Conservation (phyloP, 768 basidiomycete species). For the Hypsizygus marmoreus region DNA sequence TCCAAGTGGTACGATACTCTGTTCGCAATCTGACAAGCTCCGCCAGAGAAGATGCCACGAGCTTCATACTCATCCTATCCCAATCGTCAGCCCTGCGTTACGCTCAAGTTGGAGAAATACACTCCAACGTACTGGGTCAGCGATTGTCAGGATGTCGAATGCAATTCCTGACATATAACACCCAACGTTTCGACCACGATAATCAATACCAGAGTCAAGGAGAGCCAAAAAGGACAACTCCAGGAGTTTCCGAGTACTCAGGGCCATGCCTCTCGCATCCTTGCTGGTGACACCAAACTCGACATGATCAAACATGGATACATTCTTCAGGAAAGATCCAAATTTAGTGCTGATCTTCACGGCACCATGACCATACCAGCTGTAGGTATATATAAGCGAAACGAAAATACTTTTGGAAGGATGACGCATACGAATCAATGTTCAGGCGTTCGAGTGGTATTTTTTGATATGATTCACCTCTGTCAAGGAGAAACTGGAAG, state of each 20-base stretch:
- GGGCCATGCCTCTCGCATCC: slow-evolving; percentile 32
- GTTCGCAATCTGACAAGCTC: slow-evolving; percentile 40
- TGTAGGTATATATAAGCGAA: not conserved
- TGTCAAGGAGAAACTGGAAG: slow-evolving; percentile 27
- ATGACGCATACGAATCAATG: slow-evolving; percentile 21
- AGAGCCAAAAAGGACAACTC: slow-evolving; percentile 33
- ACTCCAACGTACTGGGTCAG: slow-evolving; percentile 16
- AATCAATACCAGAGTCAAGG: slow-evolving; percentile 46
- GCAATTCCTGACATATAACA: slow-evolving; percentile 35
- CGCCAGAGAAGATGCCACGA: slow-evolving; percentile 33
- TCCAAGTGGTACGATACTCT: slow-evolving; percentile 43
- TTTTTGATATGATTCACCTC: slow-evolving; percentile 25
- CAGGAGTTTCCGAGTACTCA: slow-evolving; percentile 30
- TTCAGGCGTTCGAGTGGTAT: slow-evolving; percentile 30
- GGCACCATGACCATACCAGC: slow-evolving; percentile 18
- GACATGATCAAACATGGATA: slow-evolving; percentile 29
- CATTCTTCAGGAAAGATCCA: slow-evolving; percentile 33
- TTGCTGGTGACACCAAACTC: slow-evolving; percentile 35
- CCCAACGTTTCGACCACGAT: slow-evolving; percentile 38
- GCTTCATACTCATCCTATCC: slow-evolving; percentile 36
- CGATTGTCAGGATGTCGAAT: slow-evolving; percentile 18
- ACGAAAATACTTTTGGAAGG: not conserved
- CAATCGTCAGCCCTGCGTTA: not conserved
- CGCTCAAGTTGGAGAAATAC: not conserved
- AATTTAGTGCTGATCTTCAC: slow-evolving; percentile 16